Evolutionary conservation across 148 eudicot genomes (phyloP).

Genomic region (Vaccinium vitisidaea): DNA sequence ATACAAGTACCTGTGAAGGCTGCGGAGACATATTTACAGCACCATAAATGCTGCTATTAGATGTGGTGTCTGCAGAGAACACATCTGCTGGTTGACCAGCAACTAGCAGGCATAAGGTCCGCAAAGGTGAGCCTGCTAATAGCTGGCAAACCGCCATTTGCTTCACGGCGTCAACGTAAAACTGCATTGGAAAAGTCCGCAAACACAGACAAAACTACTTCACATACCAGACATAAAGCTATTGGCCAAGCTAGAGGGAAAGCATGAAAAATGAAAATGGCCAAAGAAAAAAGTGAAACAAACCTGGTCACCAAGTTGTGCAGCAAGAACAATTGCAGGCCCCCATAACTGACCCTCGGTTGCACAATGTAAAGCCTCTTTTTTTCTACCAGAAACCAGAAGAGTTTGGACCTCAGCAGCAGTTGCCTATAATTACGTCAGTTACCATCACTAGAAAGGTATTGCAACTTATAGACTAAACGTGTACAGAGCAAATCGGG

Average conservation of each 20-base stretch:
- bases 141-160: constrained; percentile 83
- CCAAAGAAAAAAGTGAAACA: neutral
- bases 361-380: constrained; percentile 79
- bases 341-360: constrained; percentile 88
- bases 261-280: neutral
- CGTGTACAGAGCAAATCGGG: neutral
- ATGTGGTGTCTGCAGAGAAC: constrained; percentile 41
- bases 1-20: constrained; percentile 43
- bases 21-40: constrained; percentile 40
- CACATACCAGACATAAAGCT: neutral
- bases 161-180: constrained; percentile 75
- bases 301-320: constrained; percentile 86
- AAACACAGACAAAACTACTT: neutral
- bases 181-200: constrained; percentile 38
- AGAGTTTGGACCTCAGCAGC: constrained; percentile 81
- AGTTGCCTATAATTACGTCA: constrained; percentile 48
- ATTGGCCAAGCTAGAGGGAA: neutral
- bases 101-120: constrained; percentile 79
- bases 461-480: constrained; percentile 13
- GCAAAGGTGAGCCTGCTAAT: constrained; percentile 76
- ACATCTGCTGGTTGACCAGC: constrained; percentile 90
- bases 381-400: constrained; percentile 83
- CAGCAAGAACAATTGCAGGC: constrained; percentile 80
- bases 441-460: constrained; percentile 12
- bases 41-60: constrained; percentile 31